Evolutionary conservation across 306 rosid species (phyloP), one percentile per base, ranked within the genome.

Genomic region (Dalbergia cultrata): DNA sequence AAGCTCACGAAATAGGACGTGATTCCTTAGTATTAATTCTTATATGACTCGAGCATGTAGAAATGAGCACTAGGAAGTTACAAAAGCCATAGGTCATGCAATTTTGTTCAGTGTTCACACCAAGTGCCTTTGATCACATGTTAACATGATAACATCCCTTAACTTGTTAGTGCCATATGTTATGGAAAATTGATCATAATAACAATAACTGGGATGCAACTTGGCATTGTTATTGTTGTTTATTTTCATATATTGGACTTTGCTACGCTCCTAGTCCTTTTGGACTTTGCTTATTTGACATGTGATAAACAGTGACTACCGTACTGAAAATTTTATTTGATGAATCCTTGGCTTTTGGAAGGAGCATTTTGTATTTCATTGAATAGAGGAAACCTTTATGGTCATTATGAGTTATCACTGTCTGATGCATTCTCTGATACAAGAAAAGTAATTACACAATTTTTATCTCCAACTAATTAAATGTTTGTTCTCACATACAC

Each of bases 381-480:
- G 7, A 9, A 47, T 35, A 22, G 53, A 71, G 39, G 57, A 63
- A 35, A 41, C 43, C 9, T 63, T 17, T 17, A 5, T 13, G 31
- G 47, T 61, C 16, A 60, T 35, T 14, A 54, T 54, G 8, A 57
- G 16, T 59, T 45, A 43, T 80, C 16, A 34, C 45, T 65, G 19
- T 37, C 44, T 19, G 45, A 67, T 60, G 35, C 50, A 49, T 73
- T 77, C 7, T 66, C 19, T 71, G 13, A 70, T 45, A 62, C 35
- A 56, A 62, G 71, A 54, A 70, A 57, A 37, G 16, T 62, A 70
- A 17, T 77, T 11, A 56, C 47, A 21, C 41, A 8, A 1, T 54
- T 31, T 26, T 11, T 58, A 35, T 57, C 47, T 80, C 37, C 80
- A 47, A 84, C 66, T 58, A 61, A 37, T 39, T 53, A 50, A 19